Conservation (phyloP, 1,139 yeast genomes). For the Saccharomyces pastorianus region DNA sequence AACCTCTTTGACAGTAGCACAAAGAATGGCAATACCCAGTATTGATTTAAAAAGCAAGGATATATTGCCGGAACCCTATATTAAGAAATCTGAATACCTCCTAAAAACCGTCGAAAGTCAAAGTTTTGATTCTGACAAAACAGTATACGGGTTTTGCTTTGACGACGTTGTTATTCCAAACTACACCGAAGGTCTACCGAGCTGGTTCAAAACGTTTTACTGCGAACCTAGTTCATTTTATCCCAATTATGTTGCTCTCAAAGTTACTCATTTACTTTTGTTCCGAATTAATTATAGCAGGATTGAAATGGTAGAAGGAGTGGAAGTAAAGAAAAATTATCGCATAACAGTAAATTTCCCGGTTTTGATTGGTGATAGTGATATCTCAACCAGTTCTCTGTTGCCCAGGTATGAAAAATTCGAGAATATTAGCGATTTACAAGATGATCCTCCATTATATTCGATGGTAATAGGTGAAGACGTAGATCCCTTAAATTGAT, state of each 20-base stretch:
- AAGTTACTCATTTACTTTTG: not conserved
- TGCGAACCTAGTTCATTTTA: constrained; percentile 12
- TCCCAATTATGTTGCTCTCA: not conserved
- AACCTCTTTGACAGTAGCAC: constrained; percentile 2
- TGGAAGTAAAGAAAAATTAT: not conserved
- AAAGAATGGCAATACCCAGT: constrained; percentile 1
- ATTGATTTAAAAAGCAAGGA: not conserved
- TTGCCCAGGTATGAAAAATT: not conserved
- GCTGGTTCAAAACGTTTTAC: constrained; percentile 14
- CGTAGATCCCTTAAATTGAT: not conserved
- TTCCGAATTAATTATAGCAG: not conserved
- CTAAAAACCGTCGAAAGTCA: not conserved
- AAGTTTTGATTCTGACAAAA: constrained; percentile 5
- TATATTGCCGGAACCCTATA: not conserved
- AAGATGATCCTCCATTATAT: not conserved
- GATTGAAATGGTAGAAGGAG: not conserved
- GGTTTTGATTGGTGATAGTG: not conserved
- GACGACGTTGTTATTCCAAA: constrained; percentile 6
- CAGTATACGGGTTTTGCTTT: constrained; percentile 3
- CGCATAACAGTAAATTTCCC: not conserved
- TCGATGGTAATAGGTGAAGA: not conserved
- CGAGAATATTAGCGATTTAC: not conserved
- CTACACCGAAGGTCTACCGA: not conserved
- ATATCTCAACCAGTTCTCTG: not conserved
- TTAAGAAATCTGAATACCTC: not conserved